Percentiles rank a stretch among this genome's conserved stretches.
These are phyloP conservation scores for Salinomyces thailandicus DNA, from an alignment of 2,329 filamentous ascomycete species.

Conservation along the genomic window DNA sequence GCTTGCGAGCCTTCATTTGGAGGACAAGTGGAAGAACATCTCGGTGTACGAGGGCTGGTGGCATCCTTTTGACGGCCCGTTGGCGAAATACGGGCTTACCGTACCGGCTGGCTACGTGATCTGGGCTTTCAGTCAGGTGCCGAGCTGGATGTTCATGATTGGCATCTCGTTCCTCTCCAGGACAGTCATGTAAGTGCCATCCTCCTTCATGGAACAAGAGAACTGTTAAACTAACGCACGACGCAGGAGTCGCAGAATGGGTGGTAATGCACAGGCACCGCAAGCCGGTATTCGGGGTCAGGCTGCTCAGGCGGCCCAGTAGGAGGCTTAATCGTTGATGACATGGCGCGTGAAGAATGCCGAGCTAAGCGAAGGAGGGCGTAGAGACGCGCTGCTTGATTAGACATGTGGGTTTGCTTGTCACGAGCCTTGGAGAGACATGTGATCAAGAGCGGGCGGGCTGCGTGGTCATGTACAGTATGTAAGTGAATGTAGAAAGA, in stretches of 20 bases:
- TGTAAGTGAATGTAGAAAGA: too few relatives aligned
- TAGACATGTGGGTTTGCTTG: too few relatives aligned
- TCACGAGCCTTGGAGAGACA: too few relatives aligned
- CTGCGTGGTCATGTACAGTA: too few relatives aligned
- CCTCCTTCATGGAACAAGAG: not conserved
- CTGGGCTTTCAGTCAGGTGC: constrained; percentile 51
- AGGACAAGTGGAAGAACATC: constrained; percentile 45
- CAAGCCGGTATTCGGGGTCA: not conserved
- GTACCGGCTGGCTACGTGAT: constrained; percentile 57
- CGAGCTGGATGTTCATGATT: constrained; percentile 69
- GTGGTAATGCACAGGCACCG: not conserved
- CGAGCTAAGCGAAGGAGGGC: too few relatives aligned
- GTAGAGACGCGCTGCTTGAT: too few relatives aligned
- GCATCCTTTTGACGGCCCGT: constrained; percentile 63
- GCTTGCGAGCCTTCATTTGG: constrained; percentile 50
- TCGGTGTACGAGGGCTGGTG: constrained; percentile 54
- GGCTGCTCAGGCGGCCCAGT: too few relatives aligned
- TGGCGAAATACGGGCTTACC: constrained; percentile 52
- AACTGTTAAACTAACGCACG: not conserved
- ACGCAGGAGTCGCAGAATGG: not conserved
- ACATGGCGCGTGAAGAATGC: too few relatives aligned
- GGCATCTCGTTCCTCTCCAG: constrained; percentile 62
- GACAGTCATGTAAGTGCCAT: constrained; percentile 57
- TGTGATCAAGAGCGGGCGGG: too few relatives aligned
- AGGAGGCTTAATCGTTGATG: too few relatives aligned